Percentiles rank a stretch among this genome's conserved stretches.
Conservation (phyloP, 108 stramenopile species). For the Conticribra weissflogii region DNA sequence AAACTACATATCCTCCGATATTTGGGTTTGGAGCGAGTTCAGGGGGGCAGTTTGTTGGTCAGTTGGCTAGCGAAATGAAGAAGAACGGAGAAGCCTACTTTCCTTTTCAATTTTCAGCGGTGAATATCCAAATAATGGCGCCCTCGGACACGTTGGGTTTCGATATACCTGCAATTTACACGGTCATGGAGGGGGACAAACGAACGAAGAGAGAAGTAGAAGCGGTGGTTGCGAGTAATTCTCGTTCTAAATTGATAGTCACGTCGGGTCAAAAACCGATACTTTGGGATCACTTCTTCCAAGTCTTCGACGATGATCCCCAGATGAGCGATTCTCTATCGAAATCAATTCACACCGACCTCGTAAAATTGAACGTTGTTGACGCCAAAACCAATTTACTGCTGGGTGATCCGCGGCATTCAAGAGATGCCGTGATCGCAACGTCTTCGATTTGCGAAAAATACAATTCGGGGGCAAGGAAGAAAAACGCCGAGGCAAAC, state of each 20-base stretch:
- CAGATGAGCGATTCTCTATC: conserved; percentile 7
- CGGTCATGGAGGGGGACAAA: conserved; percentile 39
- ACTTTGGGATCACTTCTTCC: conserved; percentile 6
- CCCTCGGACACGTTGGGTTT: conserved; percentile 20
- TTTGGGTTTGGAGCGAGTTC: conserved; percentile 43
- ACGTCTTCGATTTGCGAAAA: conserved; percentile 9
- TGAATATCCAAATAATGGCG: conserved; percentile 46
- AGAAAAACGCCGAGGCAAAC: conserved; percentile 10
- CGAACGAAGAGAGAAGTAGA: conserved; percentile 7
- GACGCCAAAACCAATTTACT: not conserved
- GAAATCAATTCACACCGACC: not conserved
- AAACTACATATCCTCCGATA: conserved; percentile 20
- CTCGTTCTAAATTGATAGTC: not conserved
- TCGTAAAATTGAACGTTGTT: conserved; percentile 6
- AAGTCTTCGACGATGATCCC: conserved; percentile 11
- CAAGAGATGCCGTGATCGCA: not conserved
- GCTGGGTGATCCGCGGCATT: conserved; percentile 9
- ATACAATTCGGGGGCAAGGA: not conserved
- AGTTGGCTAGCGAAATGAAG: conserved; percentile 25
- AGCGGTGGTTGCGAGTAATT: not conserved
- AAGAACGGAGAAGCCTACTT: conserved; percentile 15
- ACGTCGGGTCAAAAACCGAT: conserved; percentile 19
- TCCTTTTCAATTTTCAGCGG: conserved; percentile 40
- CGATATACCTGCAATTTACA: conserved; percentile 44
- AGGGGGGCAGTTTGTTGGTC: conserved; percentile 33